phyloP scores from a whole-genome alignment of 2,329 filamentous ascomycete species.

The Colletotrichum somersetense region DNA sequence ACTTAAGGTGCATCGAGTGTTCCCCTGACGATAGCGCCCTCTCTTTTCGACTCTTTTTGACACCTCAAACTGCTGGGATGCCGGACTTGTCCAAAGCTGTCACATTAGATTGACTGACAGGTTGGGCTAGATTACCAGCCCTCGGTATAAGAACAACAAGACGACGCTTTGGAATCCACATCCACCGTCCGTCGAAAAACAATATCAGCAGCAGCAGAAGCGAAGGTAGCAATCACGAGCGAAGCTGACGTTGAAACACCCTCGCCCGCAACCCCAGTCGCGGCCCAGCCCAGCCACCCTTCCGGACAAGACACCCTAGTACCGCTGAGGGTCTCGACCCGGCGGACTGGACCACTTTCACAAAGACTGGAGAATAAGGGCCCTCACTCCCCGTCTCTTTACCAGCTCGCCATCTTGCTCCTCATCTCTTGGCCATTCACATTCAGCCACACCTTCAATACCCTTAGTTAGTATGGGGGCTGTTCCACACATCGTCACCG shows the following conservation, averaged over 20 bases:
- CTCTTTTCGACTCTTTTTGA: slow-evolving; percentile 5
- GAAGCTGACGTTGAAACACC: slow-evolving; percentile 38
- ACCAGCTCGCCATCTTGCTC: not conserved
- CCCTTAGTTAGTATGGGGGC: slow-evolving; percentile 25
- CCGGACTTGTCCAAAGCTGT: slow-evolving; percentile 12
- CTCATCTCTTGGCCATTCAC: not conserved
- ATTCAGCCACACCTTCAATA: not conserved
- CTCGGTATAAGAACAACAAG: not conserved
- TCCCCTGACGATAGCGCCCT: not conserved
- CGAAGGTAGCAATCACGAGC: not conserved
- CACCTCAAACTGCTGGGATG: slow-evolving; percentile 3
- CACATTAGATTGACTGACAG: slow-evolving; percentile 7
- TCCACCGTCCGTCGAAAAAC: not conserved
- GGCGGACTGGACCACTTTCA: slow-evolving; percentile 22
- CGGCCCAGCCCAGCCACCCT: slow-evolving; percentile 22
- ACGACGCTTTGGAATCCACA: not conserved
- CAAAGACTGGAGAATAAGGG: slow-evolving; percentile 25
- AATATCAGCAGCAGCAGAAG: not conserved
- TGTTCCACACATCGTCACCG: slow-evolving; percentile 26
- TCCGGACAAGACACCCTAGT: slow-evolving; percentile 7
- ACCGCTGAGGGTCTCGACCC: slow-evolving; percentile 6
- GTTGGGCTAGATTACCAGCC: not conserved
- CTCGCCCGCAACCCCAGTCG: slow-evolving; percentile 28
- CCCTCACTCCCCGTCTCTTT: slow-evolving; percentile 20
- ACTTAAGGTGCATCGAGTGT: not conserved